Evolutionary conservation across 192 early-diverging fungal genomes (phyloP).

Genomic region (Backusella circina): DNA sequence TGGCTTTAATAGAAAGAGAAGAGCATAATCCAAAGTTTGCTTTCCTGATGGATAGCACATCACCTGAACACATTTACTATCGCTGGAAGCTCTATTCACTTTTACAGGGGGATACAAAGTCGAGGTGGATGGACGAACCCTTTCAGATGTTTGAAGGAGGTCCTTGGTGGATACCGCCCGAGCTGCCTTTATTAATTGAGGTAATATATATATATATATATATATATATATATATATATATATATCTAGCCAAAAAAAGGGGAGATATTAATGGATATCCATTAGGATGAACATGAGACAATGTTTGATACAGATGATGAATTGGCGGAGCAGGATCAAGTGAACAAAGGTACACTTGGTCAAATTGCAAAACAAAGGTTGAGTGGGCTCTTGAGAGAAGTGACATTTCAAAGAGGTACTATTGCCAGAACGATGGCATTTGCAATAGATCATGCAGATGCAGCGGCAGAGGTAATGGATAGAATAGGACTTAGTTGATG

Average conservation of each 20-base stretch:
- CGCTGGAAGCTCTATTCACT: slow-evolving; percentile 90
- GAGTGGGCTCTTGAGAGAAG: slow-evolving; percentile 40
- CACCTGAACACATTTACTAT: slow-evolving; percentile 82
- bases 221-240: slow-evolving; percentile 33
- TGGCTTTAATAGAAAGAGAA: slow-evolving; percentile 42
- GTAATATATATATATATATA: slow-evolving; percentile 43
- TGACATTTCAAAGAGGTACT: slow-evolving; percentile 43
- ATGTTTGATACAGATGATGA: slow-evolving; percentile 49
- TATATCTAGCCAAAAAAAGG: too few species aligned
- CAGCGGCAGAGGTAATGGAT: slow-evolving; percentile 58
- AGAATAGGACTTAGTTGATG: not conserved
- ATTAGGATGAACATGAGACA: slow-evolving; percentile 21
- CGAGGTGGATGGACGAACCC: slow-evolving; percentile 68
- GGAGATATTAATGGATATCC: too few species aligned
- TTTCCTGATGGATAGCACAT: slow-evolving; percentile 71
- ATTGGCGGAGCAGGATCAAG: slow-evolving; percentile 41
- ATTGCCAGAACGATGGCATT: slow-evolving; percentile 83
- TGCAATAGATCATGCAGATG: slow-evolving; percentile 79
- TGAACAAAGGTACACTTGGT: slow-evolving; percentile 45
- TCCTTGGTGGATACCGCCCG: slow-evolving; percentile 83
- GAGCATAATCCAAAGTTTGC: slow-evolving; percentile 58
- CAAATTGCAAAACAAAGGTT: slow-evolving; percentile 43
- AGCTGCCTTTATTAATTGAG: slow-evolving; percentile 63
- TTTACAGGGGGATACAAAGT: slow-evolving; percentile 75
- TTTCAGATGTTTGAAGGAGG: slow-evolving; percentile 88